Base-by-base conservation (phyloP, 1,284 basidiomycete species). In the Leucoagaricus sp. region DNA sequence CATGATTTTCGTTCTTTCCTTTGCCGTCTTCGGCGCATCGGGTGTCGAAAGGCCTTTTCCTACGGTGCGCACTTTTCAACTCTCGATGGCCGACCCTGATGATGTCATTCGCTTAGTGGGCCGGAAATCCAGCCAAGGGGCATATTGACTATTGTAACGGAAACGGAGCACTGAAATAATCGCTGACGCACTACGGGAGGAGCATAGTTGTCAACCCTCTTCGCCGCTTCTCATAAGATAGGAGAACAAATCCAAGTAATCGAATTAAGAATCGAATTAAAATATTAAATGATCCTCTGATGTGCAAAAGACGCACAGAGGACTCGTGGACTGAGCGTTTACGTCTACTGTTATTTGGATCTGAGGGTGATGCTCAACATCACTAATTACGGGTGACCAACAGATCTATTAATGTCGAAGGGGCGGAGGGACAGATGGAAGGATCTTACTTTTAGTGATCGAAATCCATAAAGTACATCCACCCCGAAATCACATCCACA, bases 11-110 rank as follows among this genome's bases (percentile, higher is more conserved):
- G 74, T 89, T 28, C 72, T 87, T 7, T 85, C 83, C 4, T 87
- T 88, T 65, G 84, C 85, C 8, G 85, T 88, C 29, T 87, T 85
- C 63, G 86, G 86, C 36, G 85, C 84, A 17, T 79, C 79, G 2
- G 86, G 86, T 8, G 66, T 64, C 15, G 65, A 72, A 48, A 71
- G 69, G 50, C 78, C 78, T 2, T 86, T 87, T 76, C 84, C 84
- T 3, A 52, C 62, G 25, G 79, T 81, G 23, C 53, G 5, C 31
- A 6, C 34, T 46, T 21, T 45, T 26, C 1, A 10, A 4, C n/a
- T n/a, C n/a, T 31, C 3, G 13, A 23, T 41, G 10, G 17, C 19
- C 8, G 17, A 47, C 17, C 29, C 38, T 50, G 25, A 49, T 55
- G 54, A 55, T 49, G 49, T 46, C 40, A 54, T 53, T 54, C 26